Base-by-base conservation (phyloP, 495 filamentous ascomycete genomes). In the Articulospora tetracladia region DNA sequence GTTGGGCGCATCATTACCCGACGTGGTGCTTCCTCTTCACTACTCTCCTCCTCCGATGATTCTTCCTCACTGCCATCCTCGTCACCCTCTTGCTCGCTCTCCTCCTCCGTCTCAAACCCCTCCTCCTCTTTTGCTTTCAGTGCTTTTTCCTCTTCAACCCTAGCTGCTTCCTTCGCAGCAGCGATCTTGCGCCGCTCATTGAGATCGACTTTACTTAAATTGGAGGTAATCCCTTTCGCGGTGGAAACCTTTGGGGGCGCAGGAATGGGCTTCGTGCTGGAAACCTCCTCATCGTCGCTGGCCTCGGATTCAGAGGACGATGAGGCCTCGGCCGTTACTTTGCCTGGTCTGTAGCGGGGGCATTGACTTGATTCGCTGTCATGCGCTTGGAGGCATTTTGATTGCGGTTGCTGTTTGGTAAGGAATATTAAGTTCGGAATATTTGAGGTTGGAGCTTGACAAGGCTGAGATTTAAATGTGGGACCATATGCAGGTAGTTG, bases 281-380 rank as follows among this genome's bases (percentile, higher is more conserved):
- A 56, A 28, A 28, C 72, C 57, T 78, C 73, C n/a, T 78, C 71
- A 20, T 84, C 80, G 47, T 78, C 76, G 34, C 79, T 82, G 57
- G 78, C 83, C 27, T 87, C 87, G 26, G 79, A 81, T 61, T 80
- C 81, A 26, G 81, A 84, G 46, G 88, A 92, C 22, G 82, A 87
- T 1, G 73, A 72, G 30, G 90, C 87, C 66, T 86, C 84, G 10
- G 81, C 86, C 47, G 86, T 72, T 24, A 88, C 74, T 75, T 97
- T 98, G 63, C 93, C 93, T 30, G 92, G 86, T 44, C 92, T 85
- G 70, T 97, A 89, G 24, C 95, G 87, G 11, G 90, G 1, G 93
- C 89, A 66, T 86, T 86, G 60, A 88, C 73, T 3, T 91, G 92
- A 70, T 98, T 97, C 46, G 91, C 91, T 66, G 93, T 97, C 93